A percentile compares a stretch with the other conserved stretches of the same genome.
phyloP scores from a whole-genome alignment of 106 monocot genomes.

The Ottelia alismoides region DNA sequence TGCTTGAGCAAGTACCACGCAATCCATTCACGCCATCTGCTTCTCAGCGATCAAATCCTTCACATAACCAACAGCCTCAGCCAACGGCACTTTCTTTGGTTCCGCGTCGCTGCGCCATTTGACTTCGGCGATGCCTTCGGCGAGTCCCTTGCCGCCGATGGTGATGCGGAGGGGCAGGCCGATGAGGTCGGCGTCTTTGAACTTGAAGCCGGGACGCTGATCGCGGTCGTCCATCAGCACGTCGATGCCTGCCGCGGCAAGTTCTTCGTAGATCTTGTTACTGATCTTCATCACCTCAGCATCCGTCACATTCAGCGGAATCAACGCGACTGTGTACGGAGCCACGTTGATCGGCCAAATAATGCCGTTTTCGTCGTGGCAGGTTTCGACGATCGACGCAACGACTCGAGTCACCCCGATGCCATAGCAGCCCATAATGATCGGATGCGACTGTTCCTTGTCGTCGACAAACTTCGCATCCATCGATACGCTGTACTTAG shows the following conservation, averaged over 20 bases:
- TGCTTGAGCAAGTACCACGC: too few species aligned
- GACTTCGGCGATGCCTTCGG: neutral
- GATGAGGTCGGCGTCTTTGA: neutral
- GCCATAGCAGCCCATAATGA: neutral
- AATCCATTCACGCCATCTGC: too few species aligned
- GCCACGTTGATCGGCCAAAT: neutral
- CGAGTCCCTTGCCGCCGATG: neutral
- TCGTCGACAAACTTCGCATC: neutral
- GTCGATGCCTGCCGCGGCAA: neutral
- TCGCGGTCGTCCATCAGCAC: neutral
- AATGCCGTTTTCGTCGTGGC: neutral
- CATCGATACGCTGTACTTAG: neutral
- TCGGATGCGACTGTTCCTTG: neutral
- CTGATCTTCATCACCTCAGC: neutral
- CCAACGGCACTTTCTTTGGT: too few species aligned
- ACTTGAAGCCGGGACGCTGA: neutral
- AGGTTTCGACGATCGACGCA: neutral
- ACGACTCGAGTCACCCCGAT: neutral
- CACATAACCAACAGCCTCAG: too few species aligned
- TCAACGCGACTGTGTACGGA: neutral
- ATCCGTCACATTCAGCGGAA: neutral
- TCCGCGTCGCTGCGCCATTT: too few species aligned
- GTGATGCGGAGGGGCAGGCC: neutral
- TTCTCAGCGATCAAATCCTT: too few species aligned
- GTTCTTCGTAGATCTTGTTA: neutral